These are phyloP conservation scores for Lecanicillium sp. DNA, from an alignment of 2,329 filamentous ascomycete species.

Conservation along the genomic window DNA sequence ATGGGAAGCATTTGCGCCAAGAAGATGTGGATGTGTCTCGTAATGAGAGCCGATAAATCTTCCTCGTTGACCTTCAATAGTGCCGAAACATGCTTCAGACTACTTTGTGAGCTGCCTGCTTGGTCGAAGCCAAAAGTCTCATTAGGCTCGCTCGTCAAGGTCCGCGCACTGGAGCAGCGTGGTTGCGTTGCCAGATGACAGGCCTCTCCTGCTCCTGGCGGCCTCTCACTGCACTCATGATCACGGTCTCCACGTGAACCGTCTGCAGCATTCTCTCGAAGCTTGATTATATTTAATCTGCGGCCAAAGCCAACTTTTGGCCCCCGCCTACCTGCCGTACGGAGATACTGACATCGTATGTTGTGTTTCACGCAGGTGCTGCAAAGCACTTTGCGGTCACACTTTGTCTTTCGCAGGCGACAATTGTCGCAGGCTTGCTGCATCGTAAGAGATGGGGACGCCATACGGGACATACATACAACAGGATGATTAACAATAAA, in stretches of 20 bases:
- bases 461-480: no score
- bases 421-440: neutral
- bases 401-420: conserved; percentile 21
- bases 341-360: conserved; percentile 20
- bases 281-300: conserved; percentile 19
- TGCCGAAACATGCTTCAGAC: neutral
- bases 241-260: conserved; percentile 3
- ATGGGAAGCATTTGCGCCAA: conserved; percentile 21
- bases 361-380: conserved; percentile 17
- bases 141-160: conserved; percentile 17
- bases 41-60: conserved; percentile 14
- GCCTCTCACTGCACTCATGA: no score
- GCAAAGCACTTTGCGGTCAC: conserved; percentile 21
- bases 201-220: no score
- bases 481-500: no score
- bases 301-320: conserved; percentile 19
- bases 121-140: neutral
- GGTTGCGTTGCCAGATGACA: conserved; percentile 6
- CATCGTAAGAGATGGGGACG: neutral
- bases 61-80: neutral
- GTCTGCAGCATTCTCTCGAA: conserved; percentile 6
- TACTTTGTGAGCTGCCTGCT: neutral
- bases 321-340: conserved; percentile 21
- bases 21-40: conserved; percentile 20
- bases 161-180: no score